Percentiles rank a stretch among this genome's conserved stretches.
phyloP scores from a whole-genome alignment of 2,329 filamentous ascomycete genomes.

The Hyphodiscus sp. region DNA sequence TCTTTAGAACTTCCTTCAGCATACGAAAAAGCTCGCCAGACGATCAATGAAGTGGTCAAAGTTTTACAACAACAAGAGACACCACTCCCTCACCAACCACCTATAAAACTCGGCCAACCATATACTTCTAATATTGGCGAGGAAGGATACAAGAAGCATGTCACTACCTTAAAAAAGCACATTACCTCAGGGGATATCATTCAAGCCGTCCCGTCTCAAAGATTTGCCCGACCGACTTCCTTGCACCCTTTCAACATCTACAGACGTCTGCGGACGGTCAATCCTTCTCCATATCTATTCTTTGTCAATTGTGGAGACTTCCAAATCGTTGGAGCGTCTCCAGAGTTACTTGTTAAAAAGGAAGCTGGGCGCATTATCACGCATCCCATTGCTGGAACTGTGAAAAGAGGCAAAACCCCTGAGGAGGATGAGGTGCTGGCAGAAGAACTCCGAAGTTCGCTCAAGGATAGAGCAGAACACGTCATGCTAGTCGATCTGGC shows the following conservation, averaged over 20 bases:
- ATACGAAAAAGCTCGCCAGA: constrained; percentile 61
- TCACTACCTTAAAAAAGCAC: constrained; percentile 79
- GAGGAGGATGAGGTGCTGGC: constrained; percentile 80
- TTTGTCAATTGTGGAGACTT: constrained; percentile 89
- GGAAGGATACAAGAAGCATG: constrained; percentile 84
- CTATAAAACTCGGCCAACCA: constrained; percentile 66
- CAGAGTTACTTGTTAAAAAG: constrained; percentile 88
- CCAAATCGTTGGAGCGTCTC: constrained; percentile 90
- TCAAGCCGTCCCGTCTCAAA: constrained; percentile 91
- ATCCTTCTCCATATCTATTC: constrained; percentile 95
- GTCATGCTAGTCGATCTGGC: constrained; percentile 97
- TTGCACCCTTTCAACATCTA: constrained; percentile 98
- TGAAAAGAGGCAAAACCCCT: constrained; percentile 73
- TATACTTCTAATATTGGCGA: constrained; percentile 91
- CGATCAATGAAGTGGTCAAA: constrained; percentile 61
- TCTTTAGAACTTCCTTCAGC: constrained; percentile 54
- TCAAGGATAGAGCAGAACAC: constrained; percentile 92
- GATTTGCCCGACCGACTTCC: constrained; percentile 80
- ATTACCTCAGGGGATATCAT: constrained; percentile 93
- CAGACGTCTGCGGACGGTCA: constrained; percentile 90
- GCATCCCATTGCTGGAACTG: constrained; percentile 94
- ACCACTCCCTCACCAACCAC: constrained; percentile 68
- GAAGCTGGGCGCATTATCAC: constrained; percentile 85
- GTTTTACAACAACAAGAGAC: constrained; percentile 69
- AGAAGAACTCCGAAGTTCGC: constrained; percentile 65